Evolutionary conservation across 129 eudicot genomes (phyloP).

Genomic region (sunflower (Helianthus annuus)): HanXRQr2.0-SUNRISE NC_035445.2:165761133-165761632

Average conservation of each 20-base stretch:
- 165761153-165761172: neutral
- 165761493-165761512: neutral
- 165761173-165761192: neutral
- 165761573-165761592: slow-evolving; percentile 11
- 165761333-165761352: neutral
- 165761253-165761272: neutral
- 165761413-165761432: neutral
- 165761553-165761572: neutral
- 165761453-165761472: neutral
- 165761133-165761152: neutral
- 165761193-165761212: neutral
- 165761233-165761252: slow-evolving; percentile 18
- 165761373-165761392: neutral
- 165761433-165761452: neutral
- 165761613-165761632: neutral
- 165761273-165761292: neutral
- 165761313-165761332: neutral
- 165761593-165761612: neutral
- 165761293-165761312: neutral
- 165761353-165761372: neutral
- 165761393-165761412: neutral
- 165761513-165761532: slow-evolving; percentile 11
- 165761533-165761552: neutral
- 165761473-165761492: neutral
- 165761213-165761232: slow-evolving; percentile 24